phyloP scores from a whole-genome alignment of 1,139 yeast species.

The Casaregolazyma suthepensis region DNA sequence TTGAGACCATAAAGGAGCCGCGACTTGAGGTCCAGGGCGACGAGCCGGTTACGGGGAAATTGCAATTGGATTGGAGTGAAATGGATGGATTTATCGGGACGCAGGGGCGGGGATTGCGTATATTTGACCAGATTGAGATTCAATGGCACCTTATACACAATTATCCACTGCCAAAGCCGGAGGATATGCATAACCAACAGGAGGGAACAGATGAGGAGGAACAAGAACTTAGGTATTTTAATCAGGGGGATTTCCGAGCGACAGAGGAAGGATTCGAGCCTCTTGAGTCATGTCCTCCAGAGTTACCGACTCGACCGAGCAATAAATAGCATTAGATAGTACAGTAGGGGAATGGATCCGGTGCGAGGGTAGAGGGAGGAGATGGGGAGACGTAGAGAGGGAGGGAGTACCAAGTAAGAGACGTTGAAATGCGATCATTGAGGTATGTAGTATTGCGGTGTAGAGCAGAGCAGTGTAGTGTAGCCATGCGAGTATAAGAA shows the following conservation, averaged over 20 bases:
- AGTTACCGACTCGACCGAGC: not conserved
- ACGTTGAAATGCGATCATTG: too few species aligned
- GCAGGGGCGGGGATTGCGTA: conserved; percentile 43
- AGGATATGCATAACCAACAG: not conserved
- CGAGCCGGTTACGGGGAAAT: conserved; percentile 18
- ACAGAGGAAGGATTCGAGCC: not conserved
- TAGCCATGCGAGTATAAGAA: too few species aligned
- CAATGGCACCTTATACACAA: conserved; percentile 28
- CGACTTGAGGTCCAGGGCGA: conserved; percentile 4
- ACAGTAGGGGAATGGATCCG: not conserved
- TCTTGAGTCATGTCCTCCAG: not conserved
- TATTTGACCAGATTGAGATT: conserved; percentile 47
- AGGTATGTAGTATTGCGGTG: too few species aligned
- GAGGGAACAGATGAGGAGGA: not conserved
- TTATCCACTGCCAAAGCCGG: not conserved
- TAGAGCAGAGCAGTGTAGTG: too few species aligned
- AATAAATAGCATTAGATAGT: not conserved
- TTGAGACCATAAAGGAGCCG: conserved; percentile 25
- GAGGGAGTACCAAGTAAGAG: too few species aligned
- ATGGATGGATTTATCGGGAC: conserved; percentile 72
- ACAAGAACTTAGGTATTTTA: not conserved
- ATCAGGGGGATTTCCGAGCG: not conserved
- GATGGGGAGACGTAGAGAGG: too few species aligned
- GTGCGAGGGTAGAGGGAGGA: too few species aligned
- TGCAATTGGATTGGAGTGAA: conserved; percentile 45